Base-by-base conservation (phyloP, 2,329 filamentous ascomycete genomes). In the Huntiella moniliformis region DNA sequence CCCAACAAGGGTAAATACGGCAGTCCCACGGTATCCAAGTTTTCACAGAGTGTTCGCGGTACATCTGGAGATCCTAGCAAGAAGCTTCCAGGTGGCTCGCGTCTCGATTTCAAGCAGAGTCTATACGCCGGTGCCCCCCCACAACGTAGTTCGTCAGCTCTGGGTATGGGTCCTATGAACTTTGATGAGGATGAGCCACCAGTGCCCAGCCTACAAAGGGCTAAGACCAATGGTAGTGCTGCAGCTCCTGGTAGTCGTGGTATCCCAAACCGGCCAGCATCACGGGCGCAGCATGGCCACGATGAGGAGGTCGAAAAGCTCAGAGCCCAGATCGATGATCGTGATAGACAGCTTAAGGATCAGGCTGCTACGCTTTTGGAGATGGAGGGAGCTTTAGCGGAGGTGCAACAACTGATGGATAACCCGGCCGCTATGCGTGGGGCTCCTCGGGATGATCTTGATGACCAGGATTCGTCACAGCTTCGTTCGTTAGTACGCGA, bases 331-430 rank as follows among this genome's bases (percentile, higher is more conserved):
- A 68, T 96, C 15, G 77, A 86, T 52, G 86, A 94, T 51, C 78
- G 85, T 28, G 86, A 96, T 54, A 75, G 71, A 52, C 84, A 94
- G 58, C 65, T 98, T n/a, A 80, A 79, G 54, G 91, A 95, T 38
- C 91, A 98, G 60, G 78, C 84, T 2, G 67, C 74, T 4, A 83
- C 79, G 13, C 64, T 98, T 44, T 71, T 77, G 11, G 91, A 98
- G 54, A 95, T 98, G 80, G 88, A 98, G 57, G 74, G 71, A 50
- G 88, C 79, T 51, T 65, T 95, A 40, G 77, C 77, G n/a, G 87
- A 94, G 58, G 68, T 94, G 13, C 69, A 73, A 53, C 59, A 70
- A 15, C 63, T 93, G 28, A 79, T 92, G 56, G 79, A 70, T 61
- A 68, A 67, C 58, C 62, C 65, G 51, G 65, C 70, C 48, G 58